Evolutionary conservation across 2,329 filamentous ascomycete species (phyloP).

Genomic region (Diplodia seriata): DNA sequence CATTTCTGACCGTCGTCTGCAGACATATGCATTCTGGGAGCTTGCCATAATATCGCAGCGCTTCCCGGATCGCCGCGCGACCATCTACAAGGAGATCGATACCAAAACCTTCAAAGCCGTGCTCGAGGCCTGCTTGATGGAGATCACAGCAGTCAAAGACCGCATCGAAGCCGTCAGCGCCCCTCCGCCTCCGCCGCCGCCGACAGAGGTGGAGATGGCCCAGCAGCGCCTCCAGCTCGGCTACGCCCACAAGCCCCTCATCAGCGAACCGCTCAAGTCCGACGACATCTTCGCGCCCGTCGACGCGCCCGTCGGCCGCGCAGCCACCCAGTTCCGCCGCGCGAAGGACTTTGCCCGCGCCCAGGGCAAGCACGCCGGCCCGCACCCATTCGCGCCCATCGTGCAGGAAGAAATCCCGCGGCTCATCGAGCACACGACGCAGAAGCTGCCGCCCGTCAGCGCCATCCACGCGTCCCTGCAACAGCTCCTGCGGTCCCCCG

Average conservation of each 20-base stretch:
- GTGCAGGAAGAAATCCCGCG: conserved; percentile 36
- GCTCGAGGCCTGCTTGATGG: conserved; percentile 70
- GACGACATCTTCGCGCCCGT: conserved; percentile 56
- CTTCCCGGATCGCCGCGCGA: conserved; percentile 76
- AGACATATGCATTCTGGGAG: conserved; percentile 92
- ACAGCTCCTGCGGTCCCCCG: conserved; percentile 36
- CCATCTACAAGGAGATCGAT: conserved; percentile 87
- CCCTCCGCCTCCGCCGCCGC: conserved; percentile 41
- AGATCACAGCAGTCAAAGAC: conserved; percentile 70
- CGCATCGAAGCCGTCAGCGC: conserved; percentile 65
- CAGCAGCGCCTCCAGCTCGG: conserved; percentile 6
- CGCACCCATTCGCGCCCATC: conserved; percentile 22
- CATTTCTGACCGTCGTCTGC: conserved; percentile 34
- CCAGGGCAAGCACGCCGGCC: conserved; percentile 45
- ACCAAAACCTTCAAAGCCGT: conserved; percentile 84
- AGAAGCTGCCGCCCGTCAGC: conserved; percentile 2
- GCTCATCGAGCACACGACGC: conserved; percentile 17
- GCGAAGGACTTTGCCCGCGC: conserved; percentile 56
- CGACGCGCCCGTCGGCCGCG: conserved; percentile 46
- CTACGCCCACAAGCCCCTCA: conserved; percentile 51
- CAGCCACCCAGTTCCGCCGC: conserved; percentile 47
- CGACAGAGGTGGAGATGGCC: conserved; percentile 48
- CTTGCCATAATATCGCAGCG: conserved; percentile 78
- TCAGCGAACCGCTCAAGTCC: conserved; percentile 54
- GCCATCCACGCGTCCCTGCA: conserved; percentile 16